Percentiles rank a stretch among this genome's conserved stretches.
Evolutionary conservation across 2,329 filamentous ascomycete species (phyloP).

Genomic region (Domatiomyces globalis): DNA sequence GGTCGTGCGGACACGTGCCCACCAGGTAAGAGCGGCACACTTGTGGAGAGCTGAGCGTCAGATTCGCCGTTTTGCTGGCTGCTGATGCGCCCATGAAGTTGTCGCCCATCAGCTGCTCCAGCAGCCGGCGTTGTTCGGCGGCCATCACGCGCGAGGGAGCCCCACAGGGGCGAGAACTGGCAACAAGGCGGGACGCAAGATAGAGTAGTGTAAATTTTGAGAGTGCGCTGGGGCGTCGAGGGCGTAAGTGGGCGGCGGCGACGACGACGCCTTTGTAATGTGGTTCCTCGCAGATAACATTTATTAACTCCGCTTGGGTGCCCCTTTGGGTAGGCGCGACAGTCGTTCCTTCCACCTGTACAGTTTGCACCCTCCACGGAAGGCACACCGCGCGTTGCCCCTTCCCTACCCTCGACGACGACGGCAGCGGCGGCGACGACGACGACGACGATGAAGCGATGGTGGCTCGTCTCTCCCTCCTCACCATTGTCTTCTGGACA

Average conservation of each 20-base stretch:
- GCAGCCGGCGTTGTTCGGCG: slow-evolving; percentile 93
- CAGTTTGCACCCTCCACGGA: too few species aligned
- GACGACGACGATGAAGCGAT: slow-evolving; percentile 10
- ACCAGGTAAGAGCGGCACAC: slow-evolving; percentile 89
- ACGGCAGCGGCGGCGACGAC: background rate
- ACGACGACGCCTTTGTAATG: background rate
- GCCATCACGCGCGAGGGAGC: slow-evolving; percentile 47
- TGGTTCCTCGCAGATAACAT: too few species aligned
- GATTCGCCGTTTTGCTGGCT: slow-evolving; percentile 59
- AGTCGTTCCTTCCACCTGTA: too few species aligned
- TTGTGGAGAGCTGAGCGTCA: slow-evolving; percentile 81
- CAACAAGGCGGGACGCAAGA: background rate
- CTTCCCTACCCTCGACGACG: background rate
- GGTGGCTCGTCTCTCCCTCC: slow-evolving; percentile 26
- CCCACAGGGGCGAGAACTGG: background rate
- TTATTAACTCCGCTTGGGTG: too few species aligned
- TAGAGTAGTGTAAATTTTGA: background rate
- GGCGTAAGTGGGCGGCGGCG: background rate
- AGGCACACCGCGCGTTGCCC: too few species aligned
- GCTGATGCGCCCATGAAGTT: slow-evolving; percentile 67
- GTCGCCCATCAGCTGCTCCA: slow-evolving; percentile 76
- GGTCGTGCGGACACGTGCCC: slow-evolving; percentile 91
- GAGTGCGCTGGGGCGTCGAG: background rate
- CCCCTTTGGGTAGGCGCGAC: too few species aligned
- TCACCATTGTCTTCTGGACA: slow-evolving; percentile 29